phyloP scores from a whole-genome alignment of 176 grass and related monocot species.

The Musa schizocarpa region DNA sequence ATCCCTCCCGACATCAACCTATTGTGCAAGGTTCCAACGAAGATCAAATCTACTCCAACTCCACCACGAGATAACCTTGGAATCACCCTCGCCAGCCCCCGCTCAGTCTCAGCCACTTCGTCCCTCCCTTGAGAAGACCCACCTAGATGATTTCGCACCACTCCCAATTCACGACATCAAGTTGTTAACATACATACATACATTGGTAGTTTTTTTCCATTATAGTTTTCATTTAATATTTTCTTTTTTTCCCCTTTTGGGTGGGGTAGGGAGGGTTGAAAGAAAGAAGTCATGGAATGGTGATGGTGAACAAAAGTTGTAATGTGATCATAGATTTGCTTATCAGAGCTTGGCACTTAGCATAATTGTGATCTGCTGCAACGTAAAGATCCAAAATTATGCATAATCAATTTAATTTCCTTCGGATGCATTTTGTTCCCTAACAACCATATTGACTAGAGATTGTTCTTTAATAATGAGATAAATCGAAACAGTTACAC shows the following conservation, averaged over 20 bases:
- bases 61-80: no score
- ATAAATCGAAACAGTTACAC: not conserved
- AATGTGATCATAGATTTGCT: not conserved
- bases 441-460: not conserved
- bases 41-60: no score
- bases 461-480: not conserved
- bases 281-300: not conserved
- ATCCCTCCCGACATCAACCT: no score
- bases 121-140: no score
- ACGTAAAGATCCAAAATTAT: not conserved
- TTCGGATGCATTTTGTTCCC: not conserved
- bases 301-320: not conserved
- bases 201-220: no score
- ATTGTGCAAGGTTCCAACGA: no score
- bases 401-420: not conserved
- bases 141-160: no score
- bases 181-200: no score
- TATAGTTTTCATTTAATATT: not conserved
- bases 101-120: no score
- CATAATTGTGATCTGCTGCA: not conserved
- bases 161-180: no score
- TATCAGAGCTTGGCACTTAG: not conserved
- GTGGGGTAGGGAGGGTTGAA: not conserved
- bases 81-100: no score
- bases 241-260: not conserved